Percentiles rank a stretch among this genome's conserved stretches.
Evolutionary conservation across 2,329 filamentous ascomycete genomes (phyloP).

Genomic region (Aspergillus amoenus): DNA sequence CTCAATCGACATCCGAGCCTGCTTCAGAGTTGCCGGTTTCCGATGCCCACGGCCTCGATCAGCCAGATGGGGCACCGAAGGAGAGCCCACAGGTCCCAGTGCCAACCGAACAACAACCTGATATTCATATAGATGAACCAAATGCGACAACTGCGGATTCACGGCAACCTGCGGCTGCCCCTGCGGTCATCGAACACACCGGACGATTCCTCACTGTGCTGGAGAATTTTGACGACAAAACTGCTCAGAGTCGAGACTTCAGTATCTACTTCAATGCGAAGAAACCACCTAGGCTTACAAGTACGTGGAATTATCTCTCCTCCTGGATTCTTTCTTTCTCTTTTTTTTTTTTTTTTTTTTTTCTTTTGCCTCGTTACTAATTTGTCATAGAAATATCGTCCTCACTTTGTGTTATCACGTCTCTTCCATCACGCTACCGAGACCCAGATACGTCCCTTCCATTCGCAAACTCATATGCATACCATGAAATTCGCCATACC

Average conservation of each 20-base stretch:
- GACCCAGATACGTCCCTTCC: conserved; percentile 82
- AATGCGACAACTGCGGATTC: conserved; percentile 17
- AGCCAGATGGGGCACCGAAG: not conserved
- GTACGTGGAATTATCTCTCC: conserved; percentile 32
- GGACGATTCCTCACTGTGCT: conserved; percentile 61
- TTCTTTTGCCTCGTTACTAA: conserved; percentile 6
- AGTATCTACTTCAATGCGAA: conserved; percentile 58
- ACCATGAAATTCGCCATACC: conserved; percentile 73
- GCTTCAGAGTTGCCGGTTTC: not conserved
- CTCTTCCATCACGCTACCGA: conserved; percentile 74
- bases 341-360: not conserved
- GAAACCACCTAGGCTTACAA: conserved; percentile 48
- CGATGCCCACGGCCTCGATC: conserved; percentile 1
- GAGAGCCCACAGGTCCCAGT: not conserved
- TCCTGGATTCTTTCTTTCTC: not conserved
- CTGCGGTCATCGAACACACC: conserved; percentile 49
- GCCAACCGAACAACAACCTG: conserved; percentile 13
- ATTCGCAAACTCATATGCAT: conserved; percentile 77
- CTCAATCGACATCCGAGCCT: not conserved
- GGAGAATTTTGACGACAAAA: conserved; percentile 56
- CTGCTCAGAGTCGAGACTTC: conserved; percentile 54
- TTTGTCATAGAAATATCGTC: conserved; percentile 41
- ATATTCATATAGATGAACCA: conserved; percentile 19
- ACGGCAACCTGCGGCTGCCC: conserved; percentile 26
- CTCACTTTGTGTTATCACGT: conserved; percentile 77